phyloP scores from a whole-genome alignment of 164 flowering plant genomes.

The Umbellularia californica region DNA sequence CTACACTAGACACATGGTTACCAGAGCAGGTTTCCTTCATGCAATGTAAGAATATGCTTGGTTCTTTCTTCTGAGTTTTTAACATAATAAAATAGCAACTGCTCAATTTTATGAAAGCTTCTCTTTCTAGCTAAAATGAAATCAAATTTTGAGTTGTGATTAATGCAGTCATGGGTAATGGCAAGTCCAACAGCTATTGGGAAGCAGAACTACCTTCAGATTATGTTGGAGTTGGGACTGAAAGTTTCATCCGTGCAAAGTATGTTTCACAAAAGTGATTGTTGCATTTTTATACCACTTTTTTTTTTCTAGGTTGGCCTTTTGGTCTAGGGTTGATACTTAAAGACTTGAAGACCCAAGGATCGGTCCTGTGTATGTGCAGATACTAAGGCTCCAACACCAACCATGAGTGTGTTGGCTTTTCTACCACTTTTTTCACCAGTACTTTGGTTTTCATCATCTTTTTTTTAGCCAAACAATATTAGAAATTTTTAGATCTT shows the following conservation, averaged over 20 bases:
- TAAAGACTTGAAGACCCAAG: no score
- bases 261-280: constrained; percentile 19
- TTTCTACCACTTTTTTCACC: no score
- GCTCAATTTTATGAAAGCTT: not conserved
- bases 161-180: constrained; percentile 65
- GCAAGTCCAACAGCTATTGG: constrained; percentile 71
- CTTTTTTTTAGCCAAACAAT: not conserved
- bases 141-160: not conserved
- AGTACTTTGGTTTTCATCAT: not conserved
- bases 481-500: no score
- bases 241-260: constrained; percentile 70
- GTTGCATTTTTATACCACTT: not conserved
- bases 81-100: not conserved
- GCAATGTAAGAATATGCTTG: constrained; percentile 44
- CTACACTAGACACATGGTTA: constrained; percentile 77
- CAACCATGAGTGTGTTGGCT: no score
- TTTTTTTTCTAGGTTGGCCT: no score
- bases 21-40: constrained; percentile 71
- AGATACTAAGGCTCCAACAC: no score
- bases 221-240: constrained; percentile 53
- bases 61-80: not conserved
- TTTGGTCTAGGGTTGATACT: no score
- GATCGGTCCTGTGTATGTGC: no score
- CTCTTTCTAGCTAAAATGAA: not conserved
- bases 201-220: constrained; percentile 74